Evolutionary conservation across 352 stramenopile species (phyloP).

Genomic region (Pythium phragmitis): DNA sequence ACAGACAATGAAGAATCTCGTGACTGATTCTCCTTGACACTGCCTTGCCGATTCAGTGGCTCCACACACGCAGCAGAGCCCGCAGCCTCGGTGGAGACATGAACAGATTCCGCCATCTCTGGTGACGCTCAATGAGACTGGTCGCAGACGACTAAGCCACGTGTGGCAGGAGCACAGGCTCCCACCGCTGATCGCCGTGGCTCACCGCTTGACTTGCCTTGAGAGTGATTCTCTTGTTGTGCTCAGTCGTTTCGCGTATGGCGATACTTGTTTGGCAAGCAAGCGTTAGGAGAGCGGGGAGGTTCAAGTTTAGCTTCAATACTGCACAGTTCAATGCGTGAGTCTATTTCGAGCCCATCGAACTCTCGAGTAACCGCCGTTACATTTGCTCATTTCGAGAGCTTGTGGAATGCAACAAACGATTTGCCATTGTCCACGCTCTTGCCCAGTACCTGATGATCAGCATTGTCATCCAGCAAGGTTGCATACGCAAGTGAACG

Average conservation of each 20-base stretch:
- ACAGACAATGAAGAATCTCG: constrained; percentile 14
- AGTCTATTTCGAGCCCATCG: constrained; percentile 10
- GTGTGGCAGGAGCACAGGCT: background rate
- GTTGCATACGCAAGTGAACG: constrained; percentile 54
- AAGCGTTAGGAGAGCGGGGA: background rate
- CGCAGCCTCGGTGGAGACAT: background rate
- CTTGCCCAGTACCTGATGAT: constrained; percentile 34
- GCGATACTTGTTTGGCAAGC: background rate
- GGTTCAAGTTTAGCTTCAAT: background rate
- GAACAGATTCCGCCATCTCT: constrained; percentile 4
- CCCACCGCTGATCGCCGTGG: background rate
- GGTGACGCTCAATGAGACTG: background rate
- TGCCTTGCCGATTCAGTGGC: background rate
- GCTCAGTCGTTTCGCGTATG: background rate
- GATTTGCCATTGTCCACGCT: constrained; percentile 55
- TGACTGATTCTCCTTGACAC: constrained; percentile 14
- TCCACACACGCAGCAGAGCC: background rate
- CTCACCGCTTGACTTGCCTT: background rate
- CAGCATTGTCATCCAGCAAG: constrained; percentile 36
- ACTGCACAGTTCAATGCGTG: background rate
- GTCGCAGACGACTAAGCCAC: background rate
- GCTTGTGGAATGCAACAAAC: constrained; percentile 70
- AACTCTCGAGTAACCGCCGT: background rate
- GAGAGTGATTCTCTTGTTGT: background rate
- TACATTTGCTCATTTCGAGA: constrained; percentile 31